These are phyloP conservation scores for Aureobasidium zeae DNA, from an alignment of 2,329 filamentous ascomycete species.

Conservation along the genomic window DNA sequence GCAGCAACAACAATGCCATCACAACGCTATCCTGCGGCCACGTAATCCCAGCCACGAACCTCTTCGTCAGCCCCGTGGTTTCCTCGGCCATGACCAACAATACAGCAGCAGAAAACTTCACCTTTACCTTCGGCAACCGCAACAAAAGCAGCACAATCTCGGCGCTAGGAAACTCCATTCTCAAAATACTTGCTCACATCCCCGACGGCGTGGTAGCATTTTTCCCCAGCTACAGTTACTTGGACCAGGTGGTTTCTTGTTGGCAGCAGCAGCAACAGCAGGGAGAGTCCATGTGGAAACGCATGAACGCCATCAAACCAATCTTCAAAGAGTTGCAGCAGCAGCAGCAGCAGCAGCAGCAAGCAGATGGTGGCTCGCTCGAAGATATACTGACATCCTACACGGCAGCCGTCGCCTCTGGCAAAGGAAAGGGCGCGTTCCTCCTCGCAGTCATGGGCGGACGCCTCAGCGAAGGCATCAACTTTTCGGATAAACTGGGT, in stretches of 20 bases:
- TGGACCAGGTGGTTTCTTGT: slow-evolving; percentile 55
- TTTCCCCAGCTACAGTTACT: slow-evolving; percentile 89
- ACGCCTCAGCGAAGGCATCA: slow-evolving; percentile 94
- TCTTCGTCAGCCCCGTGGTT: slow-evolving; percentile 66
- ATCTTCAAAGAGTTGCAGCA: slow-evolving; percentile 33
- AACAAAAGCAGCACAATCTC: slow-evolving; percentile 55
- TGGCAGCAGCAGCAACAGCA: slow-evolving; percentile 30
- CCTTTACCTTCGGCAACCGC: slow-evolving; percentile 80
- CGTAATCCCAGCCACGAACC: slow-evolving; percentile 74
- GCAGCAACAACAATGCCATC: slow-evolving; percentile 52
- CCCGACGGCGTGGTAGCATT: slow-evolving; percentile 89
- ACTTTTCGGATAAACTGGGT: slow-evolving; percentile 86
- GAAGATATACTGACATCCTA: slow-evolving; percentile 71
- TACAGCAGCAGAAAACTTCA: slow-evolving; percentile 57
- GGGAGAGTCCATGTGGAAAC: slow-evolving; percentile 47
- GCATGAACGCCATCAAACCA: slow-evolving; percentile 49
- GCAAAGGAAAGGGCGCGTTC: slow-evolving; percentile 55
- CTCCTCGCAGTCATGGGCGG: slow-evolving; percentile 88
- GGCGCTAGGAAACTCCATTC: slow-evolving; percentile 64
- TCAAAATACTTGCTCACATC: slow-evolving; percentile 62
- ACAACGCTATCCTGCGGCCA: slow-evolving; percentile 86
- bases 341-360: slow-evolving; percentile 40
- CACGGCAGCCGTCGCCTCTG: slow-evolving; percentile 49
- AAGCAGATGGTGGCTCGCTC: no score
- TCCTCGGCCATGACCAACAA: slow-evolving; percentile 40